Percentiles rank a stretch among this genome's conserved stretches.
Evolutionary conservation across 1,139 yeast species (phyloP).

Genomic region (Nakaseomyces uthaithaninus): DNA sequence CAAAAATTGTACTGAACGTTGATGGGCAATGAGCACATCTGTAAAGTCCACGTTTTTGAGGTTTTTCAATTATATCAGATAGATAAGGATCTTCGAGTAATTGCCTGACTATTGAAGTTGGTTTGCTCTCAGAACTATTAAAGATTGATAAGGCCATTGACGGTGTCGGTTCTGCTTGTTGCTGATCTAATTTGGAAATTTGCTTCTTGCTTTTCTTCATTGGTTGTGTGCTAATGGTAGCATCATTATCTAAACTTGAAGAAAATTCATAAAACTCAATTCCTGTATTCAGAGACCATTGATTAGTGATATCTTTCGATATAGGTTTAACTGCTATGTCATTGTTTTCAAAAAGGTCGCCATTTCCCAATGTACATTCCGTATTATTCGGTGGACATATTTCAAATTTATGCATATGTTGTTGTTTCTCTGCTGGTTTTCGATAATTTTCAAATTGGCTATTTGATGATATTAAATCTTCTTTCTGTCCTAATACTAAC

Average conservation of each 20-base stretch:
- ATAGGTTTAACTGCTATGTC: too few species aligned
- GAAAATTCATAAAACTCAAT: background rate
- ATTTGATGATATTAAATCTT: background rate
- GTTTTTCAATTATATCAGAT: conserved; percentile 4
- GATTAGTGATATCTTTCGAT: background rate
- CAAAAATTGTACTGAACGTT: conserved; percentile 36
- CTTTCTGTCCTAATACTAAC: background rate
- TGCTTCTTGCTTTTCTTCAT: background rate
- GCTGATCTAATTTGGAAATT: background rate
- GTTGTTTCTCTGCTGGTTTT: background rate
- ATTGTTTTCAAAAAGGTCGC: background rate
- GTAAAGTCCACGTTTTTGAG: conserved; percentile 41
- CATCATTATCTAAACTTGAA: background rate
- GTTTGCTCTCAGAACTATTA: background rate
- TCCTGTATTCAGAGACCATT: background rate
- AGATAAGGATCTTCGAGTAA: conserved; percentile 3
- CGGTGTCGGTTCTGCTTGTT: background rate
- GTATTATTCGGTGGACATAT: background rate
- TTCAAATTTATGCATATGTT: background rate
- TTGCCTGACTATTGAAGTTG: background rate
- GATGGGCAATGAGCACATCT: conserved; percentile 45
- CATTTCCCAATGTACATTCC: background rate
- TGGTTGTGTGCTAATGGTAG: background rate
- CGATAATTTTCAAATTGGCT: background rate
- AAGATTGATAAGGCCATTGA: background rate